Evolutionary conservation across 495 filamentous ascomycete genomes (phyloP).

Genomic region (Annulohypoxylon stygium): DNA sequence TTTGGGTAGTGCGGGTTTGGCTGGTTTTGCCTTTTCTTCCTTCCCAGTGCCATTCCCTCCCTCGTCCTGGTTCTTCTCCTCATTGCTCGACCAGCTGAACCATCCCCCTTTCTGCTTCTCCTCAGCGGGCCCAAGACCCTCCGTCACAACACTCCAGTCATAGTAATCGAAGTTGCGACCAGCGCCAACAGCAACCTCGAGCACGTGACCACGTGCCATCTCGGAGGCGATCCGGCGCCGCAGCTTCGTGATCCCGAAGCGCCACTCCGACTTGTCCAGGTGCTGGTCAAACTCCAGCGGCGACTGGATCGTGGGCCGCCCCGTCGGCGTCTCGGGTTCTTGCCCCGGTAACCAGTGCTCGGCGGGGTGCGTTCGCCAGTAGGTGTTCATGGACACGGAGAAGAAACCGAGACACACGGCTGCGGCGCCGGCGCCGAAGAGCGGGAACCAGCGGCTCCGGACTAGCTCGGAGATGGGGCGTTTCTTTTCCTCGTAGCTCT

Average conservation of each 20-base stretch:
- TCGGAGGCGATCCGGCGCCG: conserved; percentile 70
- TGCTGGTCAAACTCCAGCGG: conserved; percentile 72
- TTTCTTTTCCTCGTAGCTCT: conserved; percentile 27
- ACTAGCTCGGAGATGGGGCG: conserved; percentile 39
- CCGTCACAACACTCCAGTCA: conserved; percentile 57
- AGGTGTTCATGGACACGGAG: conserved; percentile 39
- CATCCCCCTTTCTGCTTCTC: conserved; percentile 35
- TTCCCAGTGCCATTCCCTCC: conserved; percentile 4
- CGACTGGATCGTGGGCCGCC: conserved; percentile 50
- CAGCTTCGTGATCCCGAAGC: conserved; percentile 72
- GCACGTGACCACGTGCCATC: conserved; percentile 78
- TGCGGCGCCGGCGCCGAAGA: conserved; percentile 50
- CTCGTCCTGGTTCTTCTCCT: background rate
- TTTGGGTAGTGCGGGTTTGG: conserved; percentile 2
- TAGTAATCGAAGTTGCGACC: conserved; percentile 88
- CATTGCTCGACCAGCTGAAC: conserved; percentile 29
- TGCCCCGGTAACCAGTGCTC: conserved; percentile 40
- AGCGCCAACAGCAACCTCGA: conserved; percentile 93
- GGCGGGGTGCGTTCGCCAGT: conserved; percentile 44
- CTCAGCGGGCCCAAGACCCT: conserved; percentile 29
- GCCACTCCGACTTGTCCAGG: conserved; percentile 74
- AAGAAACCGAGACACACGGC: conserved; percentile 49
- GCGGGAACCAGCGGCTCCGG: conserved; percentile 43
- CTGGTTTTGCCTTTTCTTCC: conserved; percentile 9
- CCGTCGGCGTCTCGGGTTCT: conserved; percentile 49